Base-by-base conservation (phyloP, 352 stramenopile genomes). In the Pythium plurisporium region DNA sequence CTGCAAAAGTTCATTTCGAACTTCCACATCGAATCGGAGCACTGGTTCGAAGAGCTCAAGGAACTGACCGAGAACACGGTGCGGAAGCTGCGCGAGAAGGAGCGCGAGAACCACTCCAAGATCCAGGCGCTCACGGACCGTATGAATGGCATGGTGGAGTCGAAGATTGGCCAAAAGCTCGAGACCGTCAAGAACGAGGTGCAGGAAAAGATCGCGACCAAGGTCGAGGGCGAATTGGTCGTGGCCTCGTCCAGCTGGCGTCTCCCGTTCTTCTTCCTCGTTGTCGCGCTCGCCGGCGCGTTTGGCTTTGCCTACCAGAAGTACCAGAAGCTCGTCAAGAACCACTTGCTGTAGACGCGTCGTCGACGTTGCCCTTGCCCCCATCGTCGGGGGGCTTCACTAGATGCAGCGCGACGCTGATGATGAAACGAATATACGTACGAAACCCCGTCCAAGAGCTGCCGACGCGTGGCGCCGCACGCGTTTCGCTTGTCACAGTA, bases 311-410 rank as follows among this genome's bases (percentile, higher is more conserved):
- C 77, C 19, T 94, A 94, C 74, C 75, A 85, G 41, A 92, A 94
- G 74, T 94, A 94, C 73, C 80, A 86, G 68, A 86, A 90, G 57
- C 71, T 94, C 23, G 62, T 90, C 53, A 92, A 92, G 75, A 90
- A 74, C 60, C 85, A 92, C 59, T 64, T 94, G 59, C 78, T 90
- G 56, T 94, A 87, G 33, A 15, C 9, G 33, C 33, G 33, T 38
- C 33, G n/a, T n/a, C n/a, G n/a, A n/a, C n/a, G n/a, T n/a, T n/a
- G n/a, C n/a, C n/a, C n/a, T n/a, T n/a, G n/a, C n/a, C n/a, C n/a
- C n/a, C n/a, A n/a, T n/a, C n/a, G n/a, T n/a, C n/a, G n/a, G n/a
- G n/a, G n/a, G n/a, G n/a, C n/a, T n/a, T n/a, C n/a, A n/a, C n/a
- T n/a, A n/a, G n/a, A n/a, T n/a, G n/a, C n/a, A n/a, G 15, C 15